A percentile compares a stretch with the other conserved stretches of the same genome.
Evolutionary conservation across 2,329 filamentous ascomycete species (phyloP).

Genomic region (Cladobotryum protrusum): DNA sequence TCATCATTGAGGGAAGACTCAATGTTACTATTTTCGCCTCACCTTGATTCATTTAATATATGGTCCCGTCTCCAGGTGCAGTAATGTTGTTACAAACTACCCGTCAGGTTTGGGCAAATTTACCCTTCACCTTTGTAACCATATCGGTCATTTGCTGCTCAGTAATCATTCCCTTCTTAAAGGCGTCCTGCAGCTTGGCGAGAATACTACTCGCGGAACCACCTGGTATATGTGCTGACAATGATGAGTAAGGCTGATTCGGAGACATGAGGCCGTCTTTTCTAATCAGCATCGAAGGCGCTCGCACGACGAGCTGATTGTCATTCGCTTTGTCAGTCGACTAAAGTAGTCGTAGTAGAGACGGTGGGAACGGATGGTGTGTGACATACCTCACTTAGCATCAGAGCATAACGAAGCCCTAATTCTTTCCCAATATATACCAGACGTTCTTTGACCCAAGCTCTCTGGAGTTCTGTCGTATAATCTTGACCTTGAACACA

Average conservation of each 20-base stretch:
- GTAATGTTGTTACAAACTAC: constrained; percentile 33
- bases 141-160: constrained; percentile 39
- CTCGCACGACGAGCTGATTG: constrained; percentile 47
- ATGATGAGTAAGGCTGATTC: constrained; percentile 17
- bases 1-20: too few relatives aligned
- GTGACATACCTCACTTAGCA: constrained; percentile 44
- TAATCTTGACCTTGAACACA: constrained; percentile 52
- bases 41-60: neutral
- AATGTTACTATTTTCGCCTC: neutral
- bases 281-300: constrained; percentile 57
- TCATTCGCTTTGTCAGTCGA: neutral
- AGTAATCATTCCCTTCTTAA: constrained; percentile 39
- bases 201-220: constrained; percentile 14
- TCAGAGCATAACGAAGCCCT: constrained; percentile 52
- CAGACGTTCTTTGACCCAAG: constrained; percentile 49
- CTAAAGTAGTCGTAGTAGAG: neutral
- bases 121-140: constrained; percentile 33
- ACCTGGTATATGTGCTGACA: constrained; percentile 17
- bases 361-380: neutral
- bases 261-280: constrained; percentile 44
- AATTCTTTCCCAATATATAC: constrained; percentile 48
- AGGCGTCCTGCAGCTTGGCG: constrained; percentile 31
- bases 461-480: constrained; percentile 50
- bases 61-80: constrained; percentile 18
- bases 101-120: constrained; percentile 24